Evolutionary conservation across 257 asterid species (phyloP), one percentile per base, ranked within the genome.

Genomic region (Leptodermis oblonga): DNA sequence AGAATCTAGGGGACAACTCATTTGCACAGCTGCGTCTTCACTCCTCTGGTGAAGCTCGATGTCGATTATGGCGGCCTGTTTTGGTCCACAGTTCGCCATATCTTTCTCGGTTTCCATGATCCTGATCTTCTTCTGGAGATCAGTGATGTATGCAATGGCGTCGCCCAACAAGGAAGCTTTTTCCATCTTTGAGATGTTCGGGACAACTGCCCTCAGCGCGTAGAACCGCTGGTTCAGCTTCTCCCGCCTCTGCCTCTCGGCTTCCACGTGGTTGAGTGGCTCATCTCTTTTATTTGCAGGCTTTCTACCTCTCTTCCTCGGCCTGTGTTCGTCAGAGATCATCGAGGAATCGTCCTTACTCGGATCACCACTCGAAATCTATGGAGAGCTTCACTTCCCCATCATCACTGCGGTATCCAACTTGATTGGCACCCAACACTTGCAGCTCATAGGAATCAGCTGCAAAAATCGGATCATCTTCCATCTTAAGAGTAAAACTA

Each of bases 181-280:
- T n/a, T n/a, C n/a, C n/a, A n/a, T n/a, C n/a, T n/a, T n/a, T n/a
- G n/a, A n/a, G 67, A 89, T 89, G 62, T 87, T 92, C 0, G 97
- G 97, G 41, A 92, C 95, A 31, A 92, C 95, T 0, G 96, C 95
- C 62, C 97, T 79, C 65, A 92, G 74, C 0, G 97, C 96, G 20
- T 92, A 92, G 55, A 92, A 92, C 14, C 96, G 84, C 70, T 92
- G 97, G 72, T 92, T 92, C 33, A 92, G 90, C 82, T 89, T 92
- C 82, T 92, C 96, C 1, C 97, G 85, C 70, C 96, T 89, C 81
- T 92, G 97, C 68, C 97, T 87, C 74, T 92, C 97, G 0, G 97
- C 96, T 74, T 86, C 95, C 67, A 92, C 95, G 4, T 92, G 97
- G 66, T 92, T n/a, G n/a, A n/a, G n/a, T n/a, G n/a, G n/a, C n/a